Evolutionary conservation across 176 grass and related monocot species (phyloP).

Genomic region (Triticum turgidum): DNA sequence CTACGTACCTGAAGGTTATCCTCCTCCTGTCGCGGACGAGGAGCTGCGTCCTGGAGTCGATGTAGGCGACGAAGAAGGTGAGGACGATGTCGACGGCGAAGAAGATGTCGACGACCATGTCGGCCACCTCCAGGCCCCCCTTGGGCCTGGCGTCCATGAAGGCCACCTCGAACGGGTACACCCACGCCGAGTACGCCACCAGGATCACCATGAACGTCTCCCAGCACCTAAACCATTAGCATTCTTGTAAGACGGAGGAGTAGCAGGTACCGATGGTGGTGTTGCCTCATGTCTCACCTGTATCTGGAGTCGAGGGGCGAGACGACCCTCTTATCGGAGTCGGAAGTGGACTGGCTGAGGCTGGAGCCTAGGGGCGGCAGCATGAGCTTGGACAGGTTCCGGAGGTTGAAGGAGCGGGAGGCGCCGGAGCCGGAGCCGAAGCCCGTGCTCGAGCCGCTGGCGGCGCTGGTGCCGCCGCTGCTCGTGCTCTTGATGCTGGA

Average conservation of each 20-base stretch:
- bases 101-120: slow-evolving; percentile 73
- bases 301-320: slow-evolving; percentile 82
- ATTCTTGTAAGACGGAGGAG: not conserved
- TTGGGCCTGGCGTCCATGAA: slow-evolving; percentile 78
- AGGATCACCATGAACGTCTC: slow-evolving; percentile 94
- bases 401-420: slow-evolving; percentile 56
- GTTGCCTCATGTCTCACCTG: slow-evolving; percentile 39
- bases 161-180: slow-evolving; percentile 98
- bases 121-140: slow-evolving; percentile 71
- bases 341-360: slow-evolving; percentile 38
- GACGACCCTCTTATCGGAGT: slow-evolving; percentile 42
- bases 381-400: slow-evolving; percentile 77
- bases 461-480: not conserved
- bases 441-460: not conserved
- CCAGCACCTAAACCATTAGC: slow-evolving; percentile 58
- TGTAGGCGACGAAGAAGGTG: slow-evolving; percentile 93
- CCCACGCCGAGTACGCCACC: slow-evolving; percentile 96
- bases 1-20: slow-evolving; percentile 60
- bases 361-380: slow-evolving; percentile 72
- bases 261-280: not conserved
- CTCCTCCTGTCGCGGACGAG: slow-evolving; percentile 65
- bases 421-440: slow-evolving; percentile 25
- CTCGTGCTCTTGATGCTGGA: slow-evolving; percentile 20
- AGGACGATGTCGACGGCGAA: slow-evolving; percentile 83
- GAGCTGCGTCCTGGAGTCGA: slow-evolving; percentile 77